Base-by-base conservation (phyloP, 768 basidiomycete species). In the Lactifluus echinatus region DNA sequence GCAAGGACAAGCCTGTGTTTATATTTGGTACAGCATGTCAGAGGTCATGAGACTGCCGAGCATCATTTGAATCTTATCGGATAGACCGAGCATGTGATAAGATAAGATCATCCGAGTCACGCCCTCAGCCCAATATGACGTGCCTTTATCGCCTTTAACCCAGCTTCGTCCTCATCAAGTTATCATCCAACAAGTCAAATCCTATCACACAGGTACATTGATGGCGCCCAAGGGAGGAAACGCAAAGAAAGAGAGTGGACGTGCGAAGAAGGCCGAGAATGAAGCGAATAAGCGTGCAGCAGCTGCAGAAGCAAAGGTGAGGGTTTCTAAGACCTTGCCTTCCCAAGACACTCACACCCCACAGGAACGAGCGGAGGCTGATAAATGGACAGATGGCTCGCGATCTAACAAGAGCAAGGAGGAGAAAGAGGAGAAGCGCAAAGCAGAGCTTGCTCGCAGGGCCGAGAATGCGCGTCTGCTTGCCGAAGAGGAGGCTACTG, bases 211-310 rank as follows among this genome's bases (percentile, higher is more conserved):
- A n/a, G n/a, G n/a, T n/a, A 47, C 6, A 29, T 36, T 3, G 17
- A 93, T 94, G 93, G 72, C 93, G 47, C 93, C 93, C 1, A 91
- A 90, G 71, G 88, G 85, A 60, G 82, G 79, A 64, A 95, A 93
- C 76, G 76, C 89, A 56, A 96, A 95, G 83, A 95, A 95, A 70
- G 93, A 95, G 71, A 72, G 82, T 42, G 93, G 93, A 4, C 73
- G 88, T 53, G 87, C 93, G 0, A 93, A 91, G 73, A 96, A 96
- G 70, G 89, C 89, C 24, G 89, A 93, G 67, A 93, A 92, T 67
- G 89, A 91, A 67, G 76, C 80, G 8, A 90, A 86, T 76, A 93
- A 93, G 71, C 78, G 80, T 60, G 81, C 78, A 6, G 76, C 75
- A 4, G 83, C 76, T 0, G 76, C 75, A 11, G 76, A 75, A 8